A percentile compares a stretch with the other conserved stretches of the same genome.
These are phyloP conservation scores for Lodderomyces metapsilosis DNA, from an alignment of 1,139 yeast genomes.

Conservation along the genomic window DNA sequence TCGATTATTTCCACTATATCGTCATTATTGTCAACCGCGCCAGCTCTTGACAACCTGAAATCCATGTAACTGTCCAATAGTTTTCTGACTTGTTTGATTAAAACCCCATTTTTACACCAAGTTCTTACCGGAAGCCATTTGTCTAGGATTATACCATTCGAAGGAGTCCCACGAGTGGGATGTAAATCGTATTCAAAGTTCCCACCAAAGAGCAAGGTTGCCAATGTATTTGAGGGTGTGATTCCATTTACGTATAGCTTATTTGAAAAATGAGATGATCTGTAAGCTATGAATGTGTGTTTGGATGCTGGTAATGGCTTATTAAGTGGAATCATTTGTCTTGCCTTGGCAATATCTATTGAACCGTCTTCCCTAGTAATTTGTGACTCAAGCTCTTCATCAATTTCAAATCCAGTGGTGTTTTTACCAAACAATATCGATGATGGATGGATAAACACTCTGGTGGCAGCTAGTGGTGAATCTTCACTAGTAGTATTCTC, in stretches of 20 bases:
- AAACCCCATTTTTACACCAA: constrained; percentile 92
- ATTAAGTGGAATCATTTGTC: constrained; percentile 23
- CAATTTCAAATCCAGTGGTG: constrained; percentile 16
- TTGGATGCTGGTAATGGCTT: constrained; percentile 18
- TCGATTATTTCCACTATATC: constrained; percentile 19
- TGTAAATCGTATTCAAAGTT: constrained; percentile 66
- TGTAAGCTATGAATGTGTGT: constrained; percentile 56
- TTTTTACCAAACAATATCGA: constrained; percentile 58
- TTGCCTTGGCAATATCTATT: constrained; percentile 29
- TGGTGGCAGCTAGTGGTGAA: constrained; percentile 47
- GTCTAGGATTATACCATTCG: constrained; percentile 70
- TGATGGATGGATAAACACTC: constrained; percentile 84
- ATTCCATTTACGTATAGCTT: constrained; percentile 71
- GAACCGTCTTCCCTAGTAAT: constrained; percentile 37
- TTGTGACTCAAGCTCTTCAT: constrained; percentile 17
- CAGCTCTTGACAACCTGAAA: constrained; percentile 34
- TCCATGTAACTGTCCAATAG: constrained; percentile 69
- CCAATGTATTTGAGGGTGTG: constrained; percentile 74
- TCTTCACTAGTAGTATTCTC: constrained; percentile 35
- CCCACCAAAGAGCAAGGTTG: constrained; percentile 79
- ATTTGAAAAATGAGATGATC: constrained; percentile 58
- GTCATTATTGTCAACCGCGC: constrained; percentile 19
- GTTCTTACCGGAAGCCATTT: constrained; percentile 82
- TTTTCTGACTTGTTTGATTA: constrained; percentile 65
- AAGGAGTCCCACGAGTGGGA: constrained; percentile 35